phyloP scores from a whole-genome alignment of 495 filamentous ascomycete genomes.

The Talaromyces nanjingensis region DNA sequence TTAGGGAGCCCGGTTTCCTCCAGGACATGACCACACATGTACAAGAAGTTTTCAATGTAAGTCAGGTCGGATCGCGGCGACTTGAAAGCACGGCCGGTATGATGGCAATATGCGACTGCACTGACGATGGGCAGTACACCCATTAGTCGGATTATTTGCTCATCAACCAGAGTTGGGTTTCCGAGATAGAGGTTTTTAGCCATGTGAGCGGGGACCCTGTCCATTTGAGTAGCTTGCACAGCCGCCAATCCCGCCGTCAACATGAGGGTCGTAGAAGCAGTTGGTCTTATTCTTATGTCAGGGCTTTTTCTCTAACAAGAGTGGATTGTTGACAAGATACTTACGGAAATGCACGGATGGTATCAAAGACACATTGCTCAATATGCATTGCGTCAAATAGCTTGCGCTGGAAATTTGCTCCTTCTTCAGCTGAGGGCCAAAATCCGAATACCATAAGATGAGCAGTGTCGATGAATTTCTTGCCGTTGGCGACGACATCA shows the following conservation, averaged over 20 bases:
- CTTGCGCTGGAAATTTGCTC: conserved; percentile 16
- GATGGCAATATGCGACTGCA: conserved; percentile 19
- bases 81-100: neutral
- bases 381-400: conserved; percentile 19
- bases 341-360: conserved; percentile 26
- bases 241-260: neutral
- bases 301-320: neutral
- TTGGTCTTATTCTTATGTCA: neutral
- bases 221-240: too few species aligned
- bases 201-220: neutral
- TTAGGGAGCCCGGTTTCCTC: too few species aligned
- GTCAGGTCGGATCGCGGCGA: conserved; percentile 15
- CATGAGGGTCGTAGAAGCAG: neutral
- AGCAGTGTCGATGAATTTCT: conserved; percentile 33
- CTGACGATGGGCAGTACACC: too few species aligned
- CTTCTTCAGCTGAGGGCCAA: conserved; percentile 19
- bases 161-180: conserved; percentile 9
- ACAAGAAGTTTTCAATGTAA: conserved; percentile 36
- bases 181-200: neutral
- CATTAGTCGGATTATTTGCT: conserved; percentile 18
- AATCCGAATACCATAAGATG: conserved; percentile 29
- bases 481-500: conserved; percentile 21
- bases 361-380: conserved; percentile 17
- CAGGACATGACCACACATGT: conserved; percentile 33
- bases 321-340: neutral